Evolutionary conservation across 257 asterid genomes (phyloP), one percentile per base, ranked within the genome.

Genomic region (Ilex asprella): DNA sequence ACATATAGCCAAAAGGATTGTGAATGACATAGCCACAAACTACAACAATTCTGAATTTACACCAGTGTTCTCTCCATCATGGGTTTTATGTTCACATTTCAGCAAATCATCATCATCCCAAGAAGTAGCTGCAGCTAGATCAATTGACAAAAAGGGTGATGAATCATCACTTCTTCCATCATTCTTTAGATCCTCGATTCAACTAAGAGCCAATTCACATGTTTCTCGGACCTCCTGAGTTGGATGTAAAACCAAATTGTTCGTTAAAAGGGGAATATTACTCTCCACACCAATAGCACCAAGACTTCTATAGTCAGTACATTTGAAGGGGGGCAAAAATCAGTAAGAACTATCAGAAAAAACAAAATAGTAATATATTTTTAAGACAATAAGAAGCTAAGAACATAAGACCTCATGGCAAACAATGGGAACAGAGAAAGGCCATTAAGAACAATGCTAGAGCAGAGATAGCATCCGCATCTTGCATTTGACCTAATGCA

Each of bases 401-500:
- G 27, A 62, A 50, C 57, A 63, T 35, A 29, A 58, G 64, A 78
- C 88, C 83, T 85, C 94, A 61, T 85, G 94, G 66, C 97, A 91
- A 64, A 86, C 95, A 72, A 92, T 92, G 31, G 99, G 99, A 77
- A 95, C 84, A 92, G 63, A 0, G 97, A 85, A 59, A 85, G 71
- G 75, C 89, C 99, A 73, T 77, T 83, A 21, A 89, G 80, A 67
- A 86, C 91, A 78, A 67, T 80, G 76, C 95, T 67, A 92, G 75
- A 52, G 96, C 91, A 58, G 99, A 97, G 67, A 89, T 77, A 27
- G 97, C 89, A 59, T 76, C 84, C 59, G 70, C 76, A 69, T 92
- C 99, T 77, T 88, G 99, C 96, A 92, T 92, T 79, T 92, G 99
- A 76, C 99, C 99, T 84, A 92, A 73, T 39, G 97, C 99, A 78